Conservation (phyloP, 2,329 filamentous ascomycete genomes). For the Alternaria gaisen region DNA sequence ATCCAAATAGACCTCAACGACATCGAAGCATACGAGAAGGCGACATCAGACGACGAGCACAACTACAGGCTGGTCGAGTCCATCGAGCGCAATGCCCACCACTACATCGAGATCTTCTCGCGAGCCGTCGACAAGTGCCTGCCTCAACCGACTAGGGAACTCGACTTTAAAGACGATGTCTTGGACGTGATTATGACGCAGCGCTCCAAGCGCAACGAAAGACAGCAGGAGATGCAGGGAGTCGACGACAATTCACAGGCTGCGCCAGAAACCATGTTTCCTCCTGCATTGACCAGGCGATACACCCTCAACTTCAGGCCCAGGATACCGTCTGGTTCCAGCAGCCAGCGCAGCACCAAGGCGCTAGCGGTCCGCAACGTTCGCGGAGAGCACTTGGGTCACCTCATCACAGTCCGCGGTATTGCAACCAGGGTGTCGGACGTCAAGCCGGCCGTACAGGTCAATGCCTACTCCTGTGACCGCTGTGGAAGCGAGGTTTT, state of each 20-base stretch:
- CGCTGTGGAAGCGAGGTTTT: slow-evolving; percentile 97
- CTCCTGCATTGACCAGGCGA: slow-evolving; percentile 87
- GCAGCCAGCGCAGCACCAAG: slow-evolving; percentile 65
- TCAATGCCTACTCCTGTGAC: slow-evolving; percentile 98
- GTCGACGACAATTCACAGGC: slow-evolving; percentile 64
- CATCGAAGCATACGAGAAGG: slow-evolving; percentile 79
- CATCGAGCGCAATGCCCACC: slow-evolving; percentile 89
- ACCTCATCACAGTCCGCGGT: slow-evolving; percentile 91
- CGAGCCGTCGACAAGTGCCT: slow-evolving; percentile 87
- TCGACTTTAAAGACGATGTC: slow-evolving; percentile 96
- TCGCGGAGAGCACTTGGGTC: slow-evolving; percentile 88
- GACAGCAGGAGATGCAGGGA: slow-evolving; percentile 62
- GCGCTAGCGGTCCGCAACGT: slow-evolving; percentile 92
- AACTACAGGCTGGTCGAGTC: slow-evolving; percentile 77
- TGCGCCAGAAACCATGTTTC: slow-evolving; percentile 80
- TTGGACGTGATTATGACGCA: slow-evolving; percentile 96
- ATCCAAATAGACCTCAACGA: slow-evolving; percentile 91
- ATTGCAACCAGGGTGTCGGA: slow-evolving; percentile 96
- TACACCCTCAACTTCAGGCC: slow-evolving; percentile 98
- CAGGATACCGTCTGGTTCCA: slow-evolving; percentile 74
- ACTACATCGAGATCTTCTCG: slow-evolving; percentile 92
- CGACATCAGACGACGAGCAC: slow-evolving; percentile 66
- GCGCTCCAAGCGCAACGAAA: slow-evolving; percentile 84
- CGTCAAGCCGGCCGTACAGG: slow-evolving; percentile 96
- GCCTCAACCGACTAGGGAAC: slow-evolving; percentile 78